These are phyloP conservation scores for Akanthomyces lecanii DNA, from an alignment of 2,329 filamentous ascomycete species.

Conservation along the genomic window DNA sequence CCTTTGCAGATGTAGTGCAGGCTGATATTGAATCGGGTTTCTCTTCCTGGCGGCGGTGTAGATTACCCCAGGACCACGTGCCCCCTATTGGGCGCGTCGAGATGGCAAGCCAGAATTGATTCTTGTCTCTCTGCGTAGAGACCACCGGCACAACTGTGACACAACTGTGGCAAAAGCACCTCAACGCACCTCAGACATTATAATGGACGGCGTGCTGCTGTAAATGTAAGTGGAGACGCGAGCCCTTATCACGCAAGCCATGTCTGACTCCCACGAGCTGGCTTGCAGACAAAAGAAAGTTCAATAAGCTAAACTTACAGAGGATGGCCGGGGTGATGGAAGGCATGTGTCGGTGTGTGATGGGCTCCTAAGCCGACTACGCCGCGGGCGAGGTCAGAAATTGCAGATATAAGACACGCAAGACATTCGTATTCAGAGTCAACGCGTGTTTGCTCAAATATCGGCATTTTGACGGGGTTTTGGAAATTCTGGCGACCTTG, in stretches of 20 bases:
- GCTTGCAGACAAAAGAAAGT: constrained; percentile 4
- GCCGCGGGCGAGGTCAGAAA: background rate
- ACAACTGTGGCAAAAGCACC: background rate
- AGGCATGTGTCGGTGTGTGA: background rate
- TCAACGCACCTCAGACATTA: background rate
- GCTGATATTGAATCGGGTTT: background rate
- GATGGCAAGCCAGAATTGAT: background rate
- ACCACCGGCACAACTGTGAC: background rate
- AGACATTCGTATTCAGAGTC: background rate
- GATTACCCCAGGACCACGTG: background rate
- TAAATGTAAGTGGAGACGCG: background rate
- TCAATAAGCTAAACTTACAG: background rate
- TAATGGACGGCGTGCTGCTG: background rate
- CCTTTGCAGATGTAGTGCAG: background rate
- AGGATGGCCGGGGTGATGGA: background rate
- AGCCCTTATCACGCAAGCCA: constrained; percentile 9
- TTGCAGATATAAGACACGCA: background rate
- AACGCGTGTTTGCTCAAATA: background rate
- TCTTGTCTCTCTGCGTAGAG: background rate
- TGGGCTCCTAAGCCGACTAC: background rate
- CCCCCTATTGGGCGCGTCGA: background rate
- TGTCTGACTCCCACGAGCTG: constrained; percentile 15
- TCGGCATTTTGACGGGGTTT: background rate
- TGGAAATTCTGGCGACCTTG: background rate
- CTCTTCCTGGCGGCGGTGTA: background rate